These are phyloP conservation scores for Fragaria iinumae DNA, from an alignment of 306 rosid species.

Conservation along the genomic window DNA sequence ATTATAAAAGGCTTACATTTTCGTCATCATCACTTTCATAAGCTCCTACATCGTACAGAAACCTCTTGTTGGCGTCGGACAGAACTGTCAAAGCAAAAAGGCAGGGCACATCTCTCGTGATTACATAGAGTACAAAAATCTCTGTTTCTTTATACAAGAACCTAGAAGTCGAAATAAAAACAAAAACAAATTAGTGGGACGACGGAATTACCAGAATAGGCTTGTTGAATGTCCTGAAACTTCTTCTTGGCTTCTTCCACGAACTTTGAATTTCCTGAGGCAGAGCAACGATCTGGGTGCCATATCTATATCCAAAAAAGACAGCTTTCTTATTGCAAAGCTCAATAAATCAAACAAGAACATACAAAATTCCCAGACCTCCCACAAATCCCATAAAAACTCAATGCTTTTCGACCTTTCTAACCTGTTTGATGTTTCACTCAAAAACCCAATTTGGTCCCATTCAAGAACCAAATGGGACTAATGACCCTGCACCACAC, in stretches of 20 bases:
- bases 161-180: neutral
- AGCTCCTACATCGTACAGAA: constrained; percentile 88
- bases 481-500: constrained; percentile 8
- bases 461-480: neutral
- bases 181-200: neutral
- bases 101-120: constrained; percentile 1
- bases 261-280: constrained; percentile 63
- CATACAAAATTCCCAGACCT: constrained; percentile 1
- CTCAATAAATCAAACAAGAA: neutral
- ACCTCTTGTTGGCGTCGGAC: constrained; percentile 77
- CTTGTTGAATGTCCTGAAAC: constrained; percentile 82
- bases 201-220: constrained; percentile 78
- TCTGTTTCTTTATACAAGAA: neutral
- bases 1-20: constrained; percentile 37
- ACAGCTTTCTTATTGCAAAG: neutral
- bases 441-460: constrained; percentile 15
- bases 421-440: constrained; percentile 7
- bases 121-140: neutral
- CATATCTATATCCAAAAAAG: constrained; percentile 67
- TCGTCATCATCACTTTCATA: constrained; percentile 87
- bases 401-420: constrained; percentile 7
- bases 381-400: constrained; percentile 2
- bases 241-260: constrained; percentile 89
- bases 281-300: constrained; percentile 99
- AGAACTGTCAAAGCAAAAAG: constrained; percentile 45